Base-by-base conservation (phyloP, 2,329 filamentous ascomycete species). In the Colletotrichum scovillei region DNA sequence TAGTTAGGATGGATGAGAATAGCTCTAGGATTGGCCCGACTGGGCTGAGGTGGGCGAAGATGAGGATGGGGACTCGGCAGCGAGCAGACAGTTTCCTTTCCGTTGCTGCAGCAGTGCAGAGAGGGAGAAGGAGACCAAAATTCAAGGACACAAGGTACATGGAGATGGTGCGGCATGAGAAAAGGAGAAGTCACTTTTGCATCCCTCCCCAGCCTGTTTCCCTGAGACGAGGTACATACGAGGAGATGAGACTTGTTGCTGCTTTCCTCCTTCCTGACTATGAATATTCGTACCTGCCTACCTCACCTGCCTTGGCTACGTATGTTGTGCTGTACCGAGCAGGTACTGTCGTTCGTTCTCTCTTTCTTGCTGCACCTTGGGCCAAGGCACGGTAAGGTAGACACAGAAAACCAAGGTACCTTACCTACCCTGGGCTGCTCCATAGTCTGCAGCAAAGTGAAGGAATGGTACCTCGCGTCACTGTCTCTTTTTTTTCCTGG, bases 141-240 rank as follows among this genome's bases (percentile, higher is more conserved):
- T 26, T 38, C 11, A 11, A 63, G 38, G 30, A 58, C 42, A 28
- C 22, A 22, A 24, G 30, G 56, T 58, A 58, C 56, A 30, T 58
- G 3, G 28, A 58, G 56, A 58, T 58, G 56, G 30, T 24, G 30
- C 56, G 56, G 49, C n/a, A 55, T 38, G 26, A 46, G 67, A 66
- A 71, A 32, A 73, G 60, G 71, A 73, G 71, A 71, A 73, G 55
- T 71, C 67, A 66, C 67, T 73, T 28, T 30, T 73, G 69, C 58
- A 63, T 64, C 65, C 30, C 53, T 42, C 55, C 65, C 64, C 38
- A 16, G 63, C 16, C 22, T 65, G 63, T 42, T 57, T 57, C 32
- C 62, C 35, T 28, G 30, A 46, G 62, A 64, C 24, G 62, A 60
- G 58, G 35, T 32, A 46, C 35, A 30, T 19, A 46, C 24, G 35